Conservation (phyloP, 306 rosid species). For the Quercus wislizeni region DNA sequence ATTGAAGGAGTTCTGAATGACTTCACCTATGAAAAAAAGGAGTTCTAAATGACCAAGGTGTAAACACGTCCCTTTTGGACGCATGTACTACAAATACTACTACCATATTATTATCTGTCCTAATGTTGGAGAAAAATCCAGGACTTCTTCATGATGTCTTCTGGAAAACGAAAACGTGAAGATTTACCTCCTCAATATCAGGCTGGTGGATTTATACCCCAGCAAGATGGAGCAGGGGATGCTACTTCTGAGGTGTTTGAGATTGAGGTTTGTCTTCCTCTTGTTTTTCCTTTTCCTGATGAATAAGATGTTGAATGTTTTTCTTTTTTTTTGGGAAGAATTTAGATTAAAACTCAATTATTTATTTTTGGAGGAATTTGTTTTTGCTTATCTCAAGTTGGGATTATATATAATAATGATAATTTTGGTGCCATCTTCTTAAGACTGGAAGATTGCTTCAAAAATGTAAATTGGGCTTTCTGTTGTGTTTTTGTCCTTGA, state of each 20-base stretch:
- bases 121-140: constrained; percentile 36
- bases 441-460: not conserved
- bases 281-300: not conserved
- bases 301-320: not conserved
- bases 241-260: constrained; percentile 50
- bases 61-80: constrained; percentile 13
- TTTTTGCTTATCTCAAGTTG: not conserved
- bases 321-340: not conserved
- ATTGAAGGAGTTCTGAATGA: constrained; percentile 22
- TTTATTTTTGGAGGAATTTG: not conserved
- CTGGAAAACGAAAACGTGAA: constrained; percentile 95
- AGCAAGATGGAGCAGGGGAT: constrained; percentile 99
- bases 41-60: constrained; percentile 22
- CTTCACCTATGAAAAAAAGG: not conserved
- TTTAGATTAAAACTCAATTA: not conserved
- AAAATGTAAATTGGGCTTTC: not conserved
- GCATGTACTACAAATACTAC: not conserved
- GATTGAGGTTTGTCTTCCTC: constrained; percentile 58
- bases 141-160: constrained; percentile 67
- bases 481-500: not conserved
- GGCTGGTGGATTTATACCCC: constrained; percentile 80
- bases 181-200: constrained; percentile 75
- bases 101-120: constrained; percentile 18
- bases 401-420: not conserved
- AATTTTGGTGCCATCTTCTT: not conserved